Base-by-base conservation (phyloP, 2,329 filamentous ascomycete genomes). In the Trichoderma guizhouense region DNA sequence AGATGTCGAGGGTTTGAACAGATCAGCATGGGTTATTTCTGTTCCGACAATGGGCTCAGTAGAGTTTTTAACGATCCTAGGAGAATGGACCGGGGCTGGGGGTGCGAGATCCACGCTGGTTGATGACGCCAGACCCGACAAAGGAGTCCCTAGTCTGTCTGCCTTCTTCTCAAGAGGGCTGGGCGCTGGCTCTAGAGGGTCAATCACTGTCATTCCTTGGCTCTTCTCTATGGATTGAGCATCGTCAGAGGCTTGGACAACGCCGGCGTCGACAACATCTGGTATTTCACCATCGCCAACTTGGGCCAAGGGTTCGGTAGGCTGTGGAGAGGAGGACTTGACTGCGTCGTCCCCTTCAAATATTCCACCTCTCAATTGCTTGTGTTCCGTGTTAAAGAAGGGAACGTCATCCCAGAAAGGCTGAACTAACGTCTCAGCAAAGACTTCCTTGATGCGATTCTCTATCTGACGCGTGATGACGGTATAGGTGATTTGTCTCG, bases 371-470 rank as follows among this genome's bases (percentile, higher is more conserved):
- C 96, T 88, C 86, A 93, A 94, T 24, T 85, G 83, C 79, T 97
- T 94, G 71, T 89, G 85, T 71, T 91, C 87, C 0, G 94, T 98
- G 76, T 92, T 90, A 79, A 94, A 92, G 81, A 99, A 98, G 0
- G 96, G 94, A 28, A 94, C 88, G 79, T 99, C 96, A 75, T 99
- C 96, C 95, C 96, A 99, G 79, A 97, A 97, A 0, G 96, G 96
- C 71, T 92, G 85, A 2, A 99, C 96, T 24, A 98, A 81, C 1
- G 94, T 97, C 82, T 99, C 96, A 11, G 92, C 93, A 73, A 99
- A 87, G 9, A 98, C 94, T 81, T 98, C 95, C 78, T 97, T 93
- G 79, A 99, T 98, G 64, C 94, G 89, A 78, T 93, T 97, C 81
- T 99, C 96, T 72, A 99, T 98, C 73, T 97, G 93, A 64, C 94